Evolutionary conservation across 140 eudicot species (phyloP).

Genomic region (Stevia rebaudiana): DNA sequence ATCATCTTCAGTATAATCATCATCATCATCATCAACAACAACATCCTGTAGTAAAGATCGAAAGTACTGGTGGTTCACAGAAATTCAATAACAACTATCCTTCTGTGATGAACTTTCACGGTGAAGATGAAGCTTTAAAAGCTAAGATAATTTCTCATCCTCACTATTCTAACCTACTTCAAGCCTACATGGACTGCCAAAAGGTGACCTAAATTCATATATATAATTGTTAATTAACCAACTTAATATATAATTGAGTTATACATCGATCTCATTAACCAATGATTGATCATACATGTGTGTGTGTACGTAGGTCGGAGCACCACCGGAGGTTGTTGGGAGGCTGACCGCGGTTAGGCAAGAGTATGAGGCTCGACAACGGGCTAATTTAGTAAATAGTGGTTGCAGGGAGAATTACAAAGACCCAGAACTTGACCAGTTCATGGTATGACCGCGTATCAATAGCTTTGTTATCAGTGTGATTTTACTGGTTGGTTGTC

Average conservation of each 20-base stretch:
- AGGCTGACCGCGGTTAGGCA: slow-evolving; percentile 59
- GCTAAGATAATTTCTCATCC: slow-evolving; percentile 95
- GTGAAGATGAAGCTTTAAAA: slow-evolving; percentile 61
- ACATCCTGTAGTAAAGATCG: slow-evolving; percentile 36
- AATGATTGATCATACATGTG: not conserved
- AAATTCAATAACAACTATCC: slow-evolving; percentile 24
- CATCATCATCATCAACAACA: slow-evolving; percentile 6
- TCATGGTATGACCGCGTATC: slow-evolving; percentile 87
- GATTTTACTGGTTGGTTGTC: too few species aligned
- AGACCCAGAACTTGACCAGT: slow-evolving; percentile 97
- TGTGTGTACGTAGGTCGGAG: slow-evolving; percentile 56
- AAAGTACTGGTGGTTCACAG: slow-evolving; percentile 24
- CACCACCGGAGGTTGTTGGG: slow-evolving; percentile 84
- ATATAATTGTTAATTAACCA: not conserved
- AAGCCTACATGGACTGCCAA: slow-evolving; percentile 96
- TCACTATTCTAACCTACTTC: slow-evolving; percentile 80
- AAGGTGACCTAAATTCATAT: slow-evolving; percentile 35
- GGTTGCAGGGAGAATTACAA: slow-evolving; percentile 38
- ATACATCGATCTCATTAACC: not conserved
- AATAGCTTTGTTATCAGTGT: too few species aligned
- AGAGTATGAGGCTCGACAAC: slow-evolving; percentile 75
- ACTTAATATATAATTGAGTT: not conserved
- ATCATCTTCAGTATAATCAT: slow-evolving; percentile 25
- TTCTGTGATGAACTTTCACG: slow-evolving; percentile 19
- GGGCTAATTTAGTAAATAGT: slow-evolving; percentile 31